Evolutionary conservation across 169 alveolate genomes (phyloP), one percentile per base, ranked within the genome.

Genomic region (Plasmodium coatneyi): DNA sequence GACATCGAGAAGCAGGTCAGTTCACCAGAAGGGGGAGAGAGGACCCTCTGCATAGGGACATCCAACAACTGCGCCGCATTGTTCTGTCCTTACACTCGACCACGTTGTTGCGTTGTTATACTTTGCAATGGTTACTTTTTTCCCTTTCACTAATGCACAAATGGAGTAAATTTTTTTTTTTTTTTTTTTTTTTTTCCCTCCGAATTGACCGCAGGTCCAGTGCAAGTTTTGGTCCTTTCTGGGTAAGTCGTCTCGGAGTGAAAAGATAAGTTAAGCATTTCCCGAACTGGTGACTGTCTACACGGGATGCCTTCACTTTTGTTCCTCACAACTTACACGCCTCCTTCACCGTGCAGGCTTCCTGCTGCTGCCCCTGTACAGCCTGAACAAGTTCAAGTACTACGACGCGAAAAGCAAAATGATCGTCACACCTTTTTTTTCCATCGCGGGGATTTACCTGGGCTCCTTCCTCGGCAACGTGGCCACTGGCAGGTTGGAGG

Each of bases 1-100:
- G 93, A 86, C 25, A 78, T 86, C 39, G 93, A 86, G 43, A 86
- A 56, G 32, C 93, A 86, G 74, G 93, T 86, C 56, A 56, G 5
- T 28, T 34, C 7, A 10, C 22, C 71, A 60, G 12, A 10, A 16
- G 28, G 43, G 22, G 72, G 16, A 41, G 36, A 2, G 49, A 12
- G 3, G 49, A 52, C 32, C 3, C 22, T 14, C 60, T 49, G 19
- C 60, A 49, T 43, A 49, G 60, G 54, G 54, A 0, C 54, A 43
- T 43, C n/a, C 54, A 43, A 10, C n/a, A 3, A 43, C 3, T 43
- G 54, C n/a, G n/a, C 1, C n/a, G n/a, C 52, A 49, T n/a, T 10
- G 12, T 19, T 34, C 71, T 32, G 83, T 78, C 16, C 34, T 19
- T 34, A 43, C 36, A 56, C 10, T 14, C 16, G 4, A 25, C 54